Evolutionary conservation across 495 filamentous ascomycete species (phyloP).

Genomic region (Penicillium lividum): DNA sequence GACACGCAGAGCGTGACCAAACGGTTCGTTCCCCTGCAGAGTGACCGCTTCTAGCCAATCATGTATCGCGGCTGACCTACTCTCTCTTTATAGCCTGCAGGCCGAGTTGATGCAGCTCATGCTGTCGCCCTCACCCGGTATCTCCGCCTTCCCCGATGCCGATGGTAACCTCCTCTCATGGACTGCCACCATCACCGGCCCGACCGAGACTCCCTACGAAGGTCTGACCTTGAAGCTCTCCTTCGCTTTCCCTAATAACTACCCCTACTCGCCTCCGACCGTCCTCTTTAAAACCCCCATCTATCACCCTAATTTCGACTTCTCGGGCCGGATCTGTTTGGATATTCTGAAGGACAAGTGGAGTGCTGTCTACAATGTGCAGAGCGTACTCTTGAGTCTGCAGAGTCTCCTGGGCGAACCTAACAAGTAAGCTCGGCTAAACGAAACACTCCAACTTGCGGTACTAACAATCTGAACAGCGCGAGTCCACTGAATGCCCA

Average conservation of each 20-base stretch:
- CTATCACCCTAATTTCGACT: slow-evolving; percentile 93
- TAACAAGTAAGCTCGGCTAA: slow-evolving; percentile 73
- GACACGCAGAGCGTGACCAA: slow-evolving; percentile 78
- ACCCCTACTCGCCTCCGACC: slow-evolving; percentile 89
- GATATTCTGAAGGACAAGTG: slow-evolving; percentile 99
- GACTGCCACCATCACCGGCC: slow-evolving; percentile 92
- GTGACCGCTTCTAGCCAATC: background rate
- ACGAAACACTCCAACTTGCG: background rate
- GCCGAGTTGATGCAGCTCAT: slow-evolving; percentile 97
- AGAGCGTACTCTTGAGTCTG: slow-evolving; percentile 87
- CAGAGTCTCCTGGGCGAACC: slow-evolving; percentile 96
- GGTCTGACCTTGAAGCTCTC: slow-evolving; percentile 89
- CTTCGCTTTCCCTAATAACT: slow-evolving; percentile 87
- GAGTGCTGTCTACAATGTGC: slow-evolving; percentile 93
- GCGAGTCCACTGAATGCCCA: slow-evolving; percentile 94
- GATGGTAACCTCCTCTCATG: slow-evolving; percentile 89
- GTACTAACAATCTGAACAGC: slow-evolving; percentile 47
- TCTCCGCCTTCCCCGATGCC: slow-evolving; percentile 90
- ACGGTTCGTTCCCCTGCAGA: slow-evolving; percentile 49
- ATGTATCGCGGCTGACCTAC: slow-evolving; percentile 9
- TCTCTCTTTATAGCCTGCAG: slow-evolving; percentile 67
- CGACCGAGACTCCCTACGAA: slow-evolving; percentile 87
- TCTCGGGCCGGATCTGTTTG: slow-evolving; percentile 88
- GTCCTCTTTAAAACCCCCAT: slow-evolving; percentile 94
- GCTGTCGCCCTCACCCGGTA: slow-evolving; percentile 87